Percentiles rank a stretch among this genome's conserved stretches.
Evolutionary conservation across 116 monocot species (phyloP).

Genomic region (Iris pallida): DNA sequence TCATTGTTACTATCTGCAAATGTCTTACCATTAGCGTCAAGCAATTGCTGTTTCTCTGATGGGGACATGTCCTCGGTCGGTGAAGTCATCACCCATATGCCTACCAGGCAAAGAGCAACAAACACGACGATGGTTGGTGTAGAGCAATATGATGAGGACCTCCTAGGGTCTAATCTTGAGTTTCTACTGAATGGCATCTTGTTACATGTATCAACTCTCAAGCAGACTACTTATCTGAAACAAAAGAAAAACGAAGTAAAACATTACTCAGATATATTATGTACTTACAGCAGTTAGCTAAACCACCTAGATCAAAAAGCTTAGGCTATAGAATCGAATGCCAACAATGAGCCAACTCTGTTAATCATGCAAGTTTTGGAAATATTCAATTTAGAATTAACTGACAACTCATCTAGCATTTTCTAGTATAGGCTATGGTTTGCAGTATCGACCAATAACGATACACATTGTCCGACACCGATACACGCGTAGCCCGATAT

Average conservation of each 20-base stretch:
- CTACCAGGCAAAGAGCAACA: slow-evolving; percentile 65
- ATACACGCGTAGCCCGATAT: no score
- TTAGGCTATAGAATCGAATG: no score
- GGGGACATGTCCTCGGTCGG: slow-evolving; percentile 48
- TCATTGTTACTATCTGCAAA: slow-evolving; percentile 41
- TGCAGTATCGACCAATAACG: no score
- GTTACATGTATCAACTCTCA: slow-evolving; percentile 8
- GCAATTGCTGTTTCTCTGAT: slow-evolving; percentile 24
- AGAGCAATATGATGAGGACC: slow-evolving; percentile 54
- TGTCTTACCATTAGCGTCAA: slow-evolving; percentile 16
- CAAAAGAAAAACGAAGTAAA: background rate
- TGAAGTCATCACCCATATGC: slow-evolving; percentile 91
- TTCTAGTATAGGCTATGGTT: no score
- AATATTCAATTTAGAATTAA: no score
- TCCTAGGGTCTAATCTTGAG: slow-evolving; percentile 41
- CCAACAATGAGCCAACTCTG: no score
- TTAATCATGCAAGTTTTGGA: no score
- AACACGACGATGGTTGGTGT: slow-evolving; percentile 57
- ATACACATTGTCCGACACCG: no score
- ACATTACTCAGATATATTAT: no score
- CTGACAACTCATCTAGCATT: no score
- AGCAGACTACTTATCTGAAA: slow-evolving; percentile 4
- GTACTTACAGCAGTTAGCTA: no score
- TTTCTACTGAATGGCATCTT: slow-evolving; percentile 69
- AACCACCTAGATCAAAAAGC: no score